phyloP scores from a whole-genome alignment of 192 early-diverging fungal species.

The Jimgerdemannia lactiflua region DNA sequence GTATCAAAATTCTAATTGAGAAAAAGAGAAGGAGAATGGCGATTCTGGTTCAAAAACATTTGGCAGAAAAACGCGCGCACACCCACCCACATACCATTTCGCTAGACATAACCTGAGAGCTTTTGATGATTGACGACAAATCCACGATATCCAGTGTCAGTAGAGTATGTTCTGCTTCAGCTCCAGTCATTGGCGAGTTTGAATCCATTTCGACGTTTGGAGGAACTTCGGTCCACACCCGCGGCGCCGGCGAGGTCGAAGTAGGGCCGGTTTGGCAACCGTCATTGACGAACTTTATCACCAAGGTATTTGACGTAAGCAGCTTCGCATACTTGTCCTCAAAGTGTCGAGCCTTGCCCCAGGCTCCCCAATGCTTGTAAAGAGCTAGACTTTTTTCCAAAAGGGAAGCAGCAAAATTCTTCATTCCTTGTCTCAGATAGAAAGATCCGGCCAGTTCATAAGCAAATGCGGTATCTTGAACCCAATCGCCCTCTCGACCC shows the following conservation, averaged over 20 bases:
- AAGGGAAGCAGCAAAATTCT: slow-evolving; percentile 8
- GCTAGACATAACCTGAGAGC: slow-evolving; percentile 35
- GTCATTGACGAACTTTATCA: too few relatives aligned
- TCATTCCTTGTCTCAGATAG: slow-evolving; percentile 15
- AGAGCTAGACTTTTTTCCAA: slow-evolving; percentile 19
- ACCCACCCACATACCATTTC: slow-evolving; percentile 30
- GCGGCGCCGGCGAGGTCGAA: too few relatives aligned
- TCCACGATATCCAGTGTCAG: slow-evolving; percentile 31
- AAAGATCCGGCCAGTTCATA: slow-evolving; percentile 28
- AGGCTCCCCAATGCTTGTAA: slow-evolving; percentile 16
- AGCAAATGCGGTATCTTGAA: slow-evolving; percentile 11
- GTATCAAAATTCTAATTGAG: slow-evolving; percentile 15
- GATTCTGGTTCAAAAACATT: too few relatives aligned
- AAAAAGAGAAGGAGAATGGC: too few relatives aligned
- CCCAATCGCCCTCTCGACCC: slow-evolving; percentile 21
- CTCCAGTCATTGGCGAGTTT: background rate
- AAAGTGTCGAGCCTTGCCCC: slow-evolving; percentile 24
- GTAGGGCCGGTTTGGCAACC: too few relatives aligned
- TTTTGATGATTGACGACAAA: slow-evolving; percentile 31
- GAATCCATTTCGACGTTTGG: background rate
- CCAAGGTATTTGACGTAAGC: too few relatives aligned
- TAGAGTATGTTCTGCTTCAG: slow-evolving; percentile 21
- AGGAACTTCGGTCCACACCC: too few relatives aligned
- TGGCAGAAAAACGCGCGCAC: too few relatives aligned
- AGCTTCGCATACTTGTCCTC: background rate